phyloP scores from a whole-genome alignment of 106 monocot genomes.

The Phalaenopsis aphrodite region DNA sequence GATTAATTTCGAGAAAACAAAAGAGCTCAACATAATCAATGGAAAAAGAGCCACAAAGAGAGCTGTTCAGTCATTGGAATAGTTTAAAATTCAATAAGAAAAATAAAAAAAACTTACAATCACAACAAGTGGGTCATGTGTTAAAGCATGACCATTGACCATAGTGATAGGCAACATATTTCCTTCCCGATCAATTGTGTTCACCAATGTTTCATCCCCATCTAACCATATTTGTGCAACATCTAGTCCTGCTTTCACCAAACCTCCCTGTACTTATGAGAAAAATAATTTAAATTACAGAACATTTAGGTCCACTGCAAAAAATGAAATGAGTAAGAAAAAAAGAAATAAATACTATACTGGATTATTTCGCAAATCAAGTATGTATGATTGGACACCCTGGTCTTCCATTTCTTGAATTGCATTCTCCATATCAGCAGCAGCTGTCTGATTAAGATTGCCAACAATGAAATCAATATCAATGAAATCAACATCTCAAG shows the following conservation, averaged over 20 bases:
- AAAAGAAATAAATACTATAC: slow-evolving; percentile 10
- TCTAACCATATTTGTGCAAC: slow-evolving; percentile 98
- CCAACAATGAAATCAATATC: background rate
- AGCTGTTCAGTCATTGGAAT: no score
- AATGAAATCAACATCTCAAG: background rate
- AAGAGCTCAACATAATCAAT: no score
- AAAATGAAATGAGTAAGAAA: background rate
- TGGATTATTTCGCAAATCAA: slow-evolving; percentile 92
- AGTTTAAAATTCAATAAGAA: background rate
- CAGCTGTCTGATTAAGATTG: slow-evolving; percentile 61
- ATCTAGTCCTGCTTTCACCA: slow-evolving; percentile 94
- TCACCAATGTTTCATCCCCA: slow-evolving; percentile 84
- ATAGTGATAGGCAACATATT: slow-evolving; percentile 81
- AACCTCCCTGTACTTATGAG: slow-evolving; percentile 47
- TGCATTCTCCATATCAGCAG: slow-evolving; percentile 79
- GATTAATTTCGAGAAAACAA: no score
- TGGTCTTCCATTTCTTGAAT: slow-evolving; percentile 67
- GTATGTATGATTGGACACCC: slow-evolving; percentile 93
- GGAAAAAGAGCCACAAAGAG: no score
- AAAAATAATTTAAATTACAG: background rate
- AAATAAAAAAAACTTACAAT: slow-evolving; percentile 47
- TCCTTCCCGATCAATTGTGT: slow-evolving; percentile 88
- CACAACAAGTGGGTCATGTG: slow-evolving; percentile 91
- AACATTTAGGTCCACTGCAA: background rate
- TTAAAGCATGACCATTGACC: slow-evolving; percentile 76